Conservation (phyloP, 345 rosid genomes). For the Acer negundo region DNA sequence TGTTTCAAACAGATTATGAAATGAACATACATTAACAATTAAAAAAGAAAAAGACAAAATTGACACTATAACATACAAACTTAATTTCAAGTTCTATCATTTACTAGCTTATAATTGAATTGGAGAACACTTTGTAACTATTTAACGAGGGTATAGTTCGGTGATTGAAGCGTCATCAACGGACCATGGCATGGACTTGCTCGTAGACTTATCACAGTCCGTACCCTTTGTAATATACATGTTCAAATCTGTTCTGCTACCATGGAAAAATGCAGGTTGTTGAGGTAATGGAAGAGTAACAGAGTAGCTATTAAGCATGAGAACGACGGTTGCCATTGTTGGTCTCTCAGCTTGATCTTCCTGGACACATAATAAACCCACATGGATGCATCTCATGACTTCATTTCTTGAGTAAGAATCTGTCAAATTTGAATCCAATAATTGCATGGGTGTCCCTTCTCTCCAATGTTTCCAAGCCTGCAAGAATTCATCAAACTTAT, state of each 20-base stretch:
- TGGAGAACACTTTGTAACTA: no score
- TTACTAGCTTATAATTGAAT: no score
- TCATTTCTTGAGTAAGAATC: conserved; percentile 17
- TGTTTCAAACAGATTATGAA: no score
- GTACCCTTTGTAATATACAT: background rate
- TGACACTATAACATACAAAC: no score
- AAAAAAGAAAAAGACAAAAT: no score
- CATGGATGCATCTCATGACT: conserved; percentile 39
- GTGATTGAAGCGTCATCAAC: conserved; percentile 29
- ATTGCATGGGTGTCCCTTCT: no score
- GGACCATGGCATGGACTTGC: conserved; percentile 1
- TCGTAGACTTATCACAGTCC: background rate
- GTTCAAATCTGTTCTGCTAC: no score
- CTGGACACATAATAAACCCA: conserved; percentile 44
- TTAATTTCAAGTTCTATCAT: no score
- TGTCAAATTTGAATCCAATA: background rate
- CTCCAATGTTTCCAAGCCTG: conserved; percentile 46
- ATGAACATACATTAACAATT: no score
- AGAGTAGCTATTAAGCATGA: conserved; percentile 38
- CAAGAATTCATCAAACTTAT: no score
- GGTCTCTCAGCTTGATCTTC: conserved; percentile 36
- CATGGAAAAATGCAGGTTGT: conserved; percentile 23
- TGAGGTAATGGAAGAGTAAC: conserved; percentile 32
- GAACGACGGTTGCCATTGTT: conserved; percentile 30
- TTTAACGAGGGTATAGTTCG: conserved; percentile 22